Evolutionary conservation across 495 filamentous ascomycete genomes (phyloP).

Genomic region (Podospora australis): DNA sequence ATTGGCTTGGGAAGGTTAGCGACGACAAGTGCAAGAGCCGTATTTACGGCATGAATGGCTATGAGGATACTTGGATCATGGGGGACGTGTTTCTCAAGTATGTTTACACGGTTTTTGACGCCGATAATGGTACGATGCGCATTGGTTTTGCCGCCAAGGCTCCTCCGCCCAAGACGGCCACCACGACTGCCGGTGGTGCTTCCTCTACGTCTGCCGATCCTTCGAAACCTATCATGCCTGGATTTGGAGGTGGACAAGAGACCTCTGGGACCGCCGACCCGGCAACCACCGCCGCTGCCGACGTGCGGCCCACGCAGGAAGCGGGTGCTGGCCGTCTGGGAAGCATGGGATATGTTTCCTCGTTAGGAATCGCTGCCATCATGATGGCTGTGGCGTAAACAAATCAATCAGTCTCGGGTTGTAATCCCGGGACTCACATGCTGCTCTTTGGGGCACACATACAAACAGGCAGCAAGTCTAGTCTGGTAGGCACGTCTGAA

Average conservation of each 20-base stretch:
- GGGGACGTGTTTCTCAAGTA: conserved; percentile 86
- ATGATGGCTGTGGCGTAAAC: background rate
- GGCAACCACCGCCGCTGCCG: conserved; percentile 1
- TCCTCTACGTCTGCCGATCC: conserved; percentile 5
- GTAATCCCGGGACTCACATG: too few species aligned
- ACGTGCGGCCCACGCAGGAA: background rate
- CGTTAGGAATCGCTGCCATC: too few species aligned
- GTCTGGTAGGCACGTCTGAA: too few species aligned
- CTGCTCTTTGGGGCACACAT: too few species aligned
- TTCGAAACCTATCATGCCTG: conserved; percentile 7
- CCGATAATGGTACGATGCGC: conserved; percentile 49
- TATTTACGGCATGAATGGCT: conserved; percentile 54
- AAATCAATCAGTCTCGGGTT: too few species aligned
- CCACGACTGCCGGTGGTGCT: conserved; percentile 9
- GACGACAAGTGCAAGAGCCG: conserved; percentile 56
- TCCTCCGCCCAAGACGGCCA: conserved; percentile 12
- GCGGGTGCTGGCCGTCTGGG: background rate
- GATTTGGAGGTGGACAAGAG: too few species aligned
- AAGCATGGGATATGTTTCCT: background rate
- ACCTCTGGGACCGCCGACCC: conserved; percentile 5
- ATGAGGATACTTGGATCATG: conserved; percentile 58
- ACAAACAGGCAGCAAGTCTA: too few species aligned
- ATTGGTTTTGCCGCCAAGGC: conserved; percentile 44
- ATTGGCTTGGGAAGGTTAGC: conserved; percentile 55
- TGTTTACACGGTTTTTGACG: conserved; percentile 82